Conservation (phyloP, 1,284 basidiomycete species). For the Chalciporus sp. region DNA sequence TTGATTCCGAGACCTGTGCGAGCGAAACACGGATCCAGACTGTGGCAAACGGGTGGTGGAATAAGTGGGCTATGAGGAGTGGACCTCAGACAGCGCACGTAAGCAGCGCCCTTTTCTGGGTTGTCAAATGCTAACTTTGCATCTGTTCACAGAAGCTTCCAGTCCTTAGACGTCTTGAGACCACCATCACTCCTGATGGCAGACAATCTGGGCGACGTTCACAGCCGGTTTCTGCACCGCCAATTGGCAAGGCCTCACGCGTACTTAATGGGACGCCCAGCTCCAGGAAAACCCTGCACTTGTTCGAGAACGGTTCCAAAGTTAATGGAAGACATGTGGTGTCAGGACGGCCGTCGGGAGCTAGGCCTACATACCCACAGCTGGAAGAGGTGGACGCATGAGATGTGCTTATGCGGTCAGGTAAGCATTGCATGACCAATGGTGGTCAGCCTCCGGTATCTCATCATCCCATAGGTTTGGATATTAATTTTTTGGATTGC, state of each 20-base stretch:
- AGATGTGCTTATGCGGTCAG: slow-evolving; percentile 11
- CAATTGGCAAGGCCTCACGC: slow-evolving; percentile 18
- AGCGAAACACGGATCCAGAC: slow-evolving; percentile 39
- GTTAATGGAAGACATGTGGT: slow-evolving; percentile 12
- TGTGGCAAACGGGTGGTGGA: slow-evolving; percentile 64
- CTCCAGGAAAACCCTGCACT: slow-evolving; percentile 16
- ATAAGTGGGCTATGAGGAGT: slow-evolving; percentile 48
- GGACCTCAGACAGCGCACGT: slow-evolving; percentile 22
- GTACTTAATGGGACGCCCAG: slow-evolving; percentile 16
- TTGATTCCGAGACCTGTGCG: slow-evolving; percentile 24
- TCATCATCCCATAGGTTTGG: slow-evolving; percentile 15
- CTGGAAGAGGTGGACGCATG: slow-evolving; percentile 4
- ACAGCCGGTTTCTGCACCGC: slow-evolving; percentile 28
- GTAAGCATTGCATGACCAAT: slow-evolving; percentile 16
- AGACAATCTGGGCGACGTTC: slow-evolving; percentile 30
- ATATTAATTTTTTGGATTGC: slow-evolving; percentile 27
- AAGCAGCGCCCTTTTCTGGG: slow-evolving; percentile 16
- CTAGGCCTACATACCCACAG: not conserved
- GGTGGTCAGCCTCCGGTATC: not conserved
- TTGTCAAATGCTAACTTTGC: slow-evolving; percentile 16
- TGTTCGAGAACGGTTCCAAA: slow-evolving; percentile 10
- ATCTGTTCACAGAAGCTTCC: slow-evolving; percentile 31
- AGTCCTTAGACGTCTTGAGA: slow-evolving; percentile 45
- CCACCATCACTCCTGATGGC: slow-evolving; percentile 50
- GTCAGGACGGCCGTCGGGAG: slow-evolving; percentile 9